These are phyloP conservation scores for Fusarium napiforme DNA, from an alignment of 2,329 filamentous ascomycete genomes.

Conservation along the genomic window DNA sequence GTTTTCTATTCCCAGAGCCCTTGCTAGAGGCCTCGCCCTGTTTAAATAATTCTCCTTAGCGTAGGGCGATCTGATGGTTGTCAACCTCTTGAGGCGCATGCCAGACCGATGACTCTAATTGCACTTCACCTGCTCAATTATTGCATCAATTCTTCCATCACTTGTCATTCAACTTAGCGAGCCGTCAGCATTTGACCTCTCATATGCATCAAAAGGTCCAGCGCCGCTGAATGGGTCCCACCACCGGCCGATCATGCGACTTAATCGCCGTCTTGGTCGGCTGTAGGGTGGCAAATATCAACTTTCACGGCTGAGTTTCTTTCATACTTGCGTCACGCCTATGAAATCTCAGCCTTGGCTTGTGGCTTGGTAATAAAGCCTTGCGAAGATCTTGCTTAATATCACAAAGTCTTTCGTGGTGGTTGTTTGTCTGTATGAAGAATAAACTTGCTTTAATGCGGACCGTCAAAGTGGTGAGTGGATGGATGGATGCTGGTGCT, in stretches of 20 bases:
- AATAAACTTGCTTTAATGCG: not conserved
- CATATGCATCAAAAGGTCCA: conserved; percentile 1
- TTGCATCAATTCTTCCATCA: conserved; percentile 13
- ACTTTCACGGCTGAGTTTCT: conserved; percentile 1
- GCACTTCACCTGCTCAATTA: conserved; percentile 10
- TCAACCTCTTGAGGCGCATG: conserved; percentile 15
- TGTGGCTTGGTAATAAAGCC: conserved; percentile 16
- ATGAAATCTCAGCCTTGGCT: conserved; percentile 24
- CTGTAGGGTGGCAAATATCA: conserved; percentile 35
- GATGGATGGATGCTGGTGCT: not conserved
- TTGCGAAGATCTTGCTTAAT: conserved; percentile 15
- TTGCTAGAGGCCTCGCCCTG: not conserved
- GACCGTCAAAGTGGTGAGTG: not conserved
- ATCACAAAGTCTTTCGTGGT: not conserved
- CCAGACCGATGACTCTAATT: conserved; percentile 21
- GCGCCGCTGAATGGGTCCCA: conserved; percentile 21
- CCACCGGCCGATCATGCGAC: conserved; percentile 38
- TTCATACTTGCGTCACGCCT: conserved; percentile 32
- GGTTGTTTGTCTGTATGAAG: conserved; percentile 1
- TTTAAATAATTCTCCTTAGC: conserved; percentile 21
- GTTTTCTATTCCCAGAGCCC: not conserved
- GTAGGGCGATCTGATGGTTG: not conserved
- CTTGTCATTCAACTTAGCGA: conserved; percentile 10
- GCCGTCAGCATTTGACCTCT: conserved; percentile 18
- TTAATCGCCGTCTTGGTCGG: conserved; percentile 21